These are phyloP conservation scores for Erodium moschatum DNA, from an alignment of 441 rosid genomes.

Conservation along the genomic window DNA sequence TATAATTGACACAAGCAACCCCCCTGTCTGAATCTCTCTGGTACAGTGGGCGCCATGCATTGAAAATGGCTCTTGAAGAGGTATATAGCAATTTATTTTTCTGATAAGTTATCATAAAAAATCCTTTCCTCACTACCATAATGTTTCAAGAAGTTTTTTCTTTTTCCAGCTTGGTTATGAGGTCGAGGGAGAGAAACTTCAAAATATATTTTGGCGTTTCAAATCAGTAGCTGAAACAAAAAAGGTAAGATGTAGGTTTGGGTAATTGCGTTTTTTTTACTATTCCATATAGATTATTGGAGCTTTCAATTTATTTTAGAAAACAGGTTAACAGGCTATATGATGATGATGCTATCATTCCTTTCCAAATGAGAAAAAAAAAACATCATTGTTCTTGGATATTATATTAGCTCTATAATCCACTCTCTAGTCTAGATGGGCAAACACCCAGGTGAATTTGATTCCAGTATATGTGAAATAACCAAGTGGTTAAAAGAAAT, in stretches of 20 bases:
- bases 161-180: constrained; percentile 70
- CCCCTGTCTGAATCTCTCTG: constrained; percentile 12
- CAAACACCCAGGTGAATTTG: no score
- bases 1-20: neutral
- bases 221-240: constrained; percentile 80
- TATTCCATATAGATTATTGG: neutral
- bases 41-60: constrained; percentile 83
- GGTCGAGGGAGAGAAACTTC: constrained; percentile 64
- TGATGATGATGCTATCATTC: no score
- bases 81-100: constrained; percentile 27
- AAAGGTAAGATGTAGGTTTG: constrained; percentile 40
- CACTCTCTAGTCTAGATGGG: no score
- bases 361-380: no score
- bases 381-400: no score
- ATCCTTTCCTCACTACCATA: neutral
- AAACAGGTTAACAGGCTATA: no score
- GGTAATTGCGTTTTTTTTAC: neutral
- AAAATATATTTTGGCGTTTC: constrained; percentile 67
- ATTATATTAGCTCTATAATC: no score
- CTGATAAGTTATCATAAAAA: constrained; percentile 7
- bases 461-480: no score
- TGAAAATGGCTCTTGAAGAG: constrained; percentile 67
- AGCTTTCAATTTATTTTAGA: neutral
- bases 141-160: constrained; percentile 14
- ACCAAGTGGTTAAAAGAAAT: no score